Percentiles rank a stretch among this genome's conserved stretches.
phyloP scores from a whole-genome alignment of 2,329 filamentous ascomycete genomes.

The Penicillium concentricum region DNA sequence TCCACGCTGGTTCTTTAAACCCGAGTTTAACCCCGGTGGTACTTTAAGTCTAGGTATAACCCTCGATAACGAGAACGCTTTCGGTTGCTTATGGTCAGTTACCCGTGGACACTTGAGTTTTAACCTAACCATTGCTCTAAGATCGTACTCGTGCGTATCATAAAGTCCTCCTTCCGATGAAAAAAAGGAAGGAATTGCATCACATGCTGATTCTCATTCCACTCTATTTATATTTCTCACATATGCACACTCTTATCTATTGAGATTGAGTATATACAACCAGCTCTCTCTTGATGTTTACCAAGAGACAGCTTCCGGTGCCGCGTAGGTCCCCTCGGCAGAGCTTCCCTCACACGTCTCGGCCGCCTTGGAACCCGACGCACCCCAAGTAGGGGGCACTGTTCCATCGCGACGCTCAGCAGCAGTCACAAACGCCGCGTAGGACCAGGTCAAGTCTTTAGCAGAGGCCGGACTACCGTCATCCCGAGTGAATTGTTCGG shows the following conservation, averaged over 20 bases:
- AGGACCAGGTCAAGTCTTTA: neutral
- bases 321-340: neutral
- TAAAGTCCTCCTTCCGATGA: too few relatives aligned
- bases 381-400: neutral
- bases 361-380: neutral
- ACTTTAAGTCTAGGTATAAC: too few relatives aligned
- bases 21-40: too few relatives aligned
- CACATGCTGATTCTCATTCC: neutral
- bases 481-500: neutral
- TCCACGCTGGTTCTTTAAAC: too few relatives aligned
- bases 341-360: neutral
- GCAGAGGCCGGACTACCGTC: neutral
- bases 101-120: too few relatives aligned
- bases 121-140: too few relatives aligned
- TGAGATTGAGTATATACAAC: neutral
- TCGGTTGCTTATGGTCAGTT: too few relatives aligned
- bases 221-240: neutral
- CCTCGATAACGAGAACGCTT: too few relatives aligned
- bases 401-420: neutral
- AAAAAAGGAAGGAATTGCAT: too few relatives aligned
- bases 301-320: neutral
- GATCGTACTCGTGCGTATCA: too few relatives aligned
- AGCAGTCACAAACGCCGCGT: neutral
- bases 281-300: neutral
- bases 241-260: neutral